Percentiles rank a stretch among this genome's conserved stretches.
These are phyloP conservation scores for Aureobasidium zeae DNA, from an alignment of 2,329 filamentous ascomycete genomes.

Conservation along the genomic window DNA sequence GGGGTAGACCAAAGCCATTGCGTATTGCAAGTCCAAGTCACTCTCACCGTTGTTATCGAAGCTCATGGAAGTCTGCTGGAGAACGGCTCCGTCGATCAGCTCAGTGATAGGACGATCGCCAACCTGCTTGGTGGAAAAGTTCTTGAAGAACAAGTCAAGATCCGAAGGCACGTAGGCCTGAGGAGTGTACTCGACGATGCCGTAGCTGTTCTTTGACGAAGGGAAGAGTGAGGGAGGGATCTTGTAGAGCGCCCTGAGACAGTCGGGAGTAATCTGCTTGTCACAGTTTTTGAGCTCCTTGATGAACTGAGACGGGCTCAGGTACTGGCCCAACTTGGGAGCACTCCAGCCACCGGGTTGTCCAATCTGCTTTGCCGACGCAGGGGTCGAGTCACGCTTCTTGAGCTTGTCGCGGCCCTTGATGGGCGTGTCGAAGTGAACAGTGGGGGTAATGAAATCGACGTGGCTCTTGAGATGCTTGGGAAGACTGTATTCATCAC, in stretches of 20 bases:
- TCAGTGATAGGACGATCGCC: conserved; percentile 26
- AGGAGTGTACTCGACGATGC: conserved; percentile 44
- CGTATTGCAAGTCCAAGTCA: conserved; percentile 47
- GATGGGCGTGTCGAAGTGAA: conserved; percentile 34
- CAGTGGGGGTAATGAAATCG: conserved; percentile 32
- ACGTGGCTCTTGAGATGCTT: conserved; percentile 25
- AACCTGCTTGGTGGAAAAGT: conserved; percentile 27
- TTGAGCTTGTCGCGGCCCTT: conserved; percentile 19
- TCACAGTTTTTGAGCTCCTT: conserved; percentile 39
- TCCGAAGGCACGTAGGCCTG: conserved; percentile 40
- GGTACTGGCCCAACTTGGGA: conserved; percentile 24
- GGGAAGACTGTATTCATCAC: conserved; percentile 33
- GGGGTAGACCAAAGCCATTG: conserved; percentile 45
- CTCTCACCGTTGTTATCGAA: conserved; percentile 39
- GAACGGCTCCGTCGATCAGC: conserved; percentile 28
- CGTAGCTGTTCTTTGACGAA: conserved; percentile 41
- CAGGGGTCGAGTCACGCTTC: conserved; percentile 21
- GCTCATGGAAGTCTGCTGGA: conserved; percentile 33
- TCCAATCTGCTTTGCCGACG: conserved; percentile 21
- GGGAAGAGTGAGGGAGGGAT: conserved; percentile 30
- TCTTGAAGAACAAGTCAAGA: conserved; percentile 30
- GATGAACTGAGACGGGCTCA: conserved; percentile 21
- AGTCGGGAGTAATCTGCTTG: conserved; percentile 48
- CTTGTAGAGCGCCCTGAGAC: conserved; percentile 33
- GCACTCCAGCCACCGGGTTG: conserved; percentile 25